Conservation (phyloP, 805 yeast genomes). For the Metschnikowia proteae region DNA sequence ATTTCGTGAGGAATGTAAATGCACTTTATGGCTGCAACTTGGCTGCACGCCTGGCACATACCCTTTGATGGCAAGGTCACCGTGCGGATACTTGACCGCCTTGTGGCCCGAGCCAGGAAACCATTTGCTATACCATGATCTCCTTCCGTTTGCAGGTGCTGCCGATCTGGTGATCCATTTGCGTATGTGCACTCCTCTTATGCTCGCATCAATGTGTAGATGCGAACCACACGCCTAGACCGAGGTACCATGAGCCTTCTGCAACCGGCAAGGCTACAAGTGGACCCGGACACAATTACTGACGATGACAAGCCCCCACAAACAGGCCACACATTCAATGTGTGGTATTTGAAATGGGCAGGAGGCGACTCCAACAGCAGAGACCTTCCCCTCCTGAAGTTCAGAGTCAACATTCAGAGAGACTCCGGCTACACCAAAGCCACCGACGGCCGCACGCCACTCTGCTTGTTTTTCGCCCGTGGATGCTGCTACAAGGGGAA, state of each 20-base stretch:
- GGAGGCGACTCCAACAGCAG: slow-evolving; percentile 54
- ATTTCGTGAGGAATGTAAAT: no score
- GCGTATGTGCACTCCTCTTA: slow-evolving; percentile 1
- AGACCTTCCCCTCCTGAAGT: slow-evolving; percentile 49
- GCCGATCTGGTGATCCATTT: no score
- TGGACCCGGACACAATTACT: slow-evolving; percentile 55
- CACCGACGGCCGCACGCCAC: slow-evolving; percentile 43
- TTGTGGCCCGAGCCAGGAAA: no score
- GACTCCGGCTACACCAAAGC: slow-evolving; percentile 81
- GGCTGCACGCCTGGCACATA: no score
- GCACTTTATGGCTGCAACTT: neutral
- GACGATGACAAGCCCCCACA: slow-evolving; percentile 70
- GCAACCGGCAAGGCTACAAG: slow-evolving; percentile 69
- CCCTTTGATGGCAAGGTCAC: no score
- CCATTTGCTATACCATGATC: no score
- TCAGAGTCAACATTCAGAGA: slow-evolving; percentile 51
- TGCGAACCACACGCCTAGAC: neutral
- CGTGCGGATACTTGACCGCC: no score
- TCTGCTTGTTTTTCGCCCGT: slow-evolving; percentile 83
- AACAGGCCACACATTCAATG: slow-evolving; percentile 74
- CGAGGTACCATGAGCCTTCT: slow-evolving; percentile 1
- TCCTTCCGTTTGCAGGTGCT: no score
- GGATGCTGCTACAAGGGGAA: slow-evolving; percentile 83
- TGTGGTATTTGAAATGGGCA: slow-evolving; percentile 90
- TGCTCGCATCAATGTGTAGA: neutral